Conservation (phyloP, 2,329 filamentous ascomycete species). For the Hawksworthiomyces lignivorus region DNA sequence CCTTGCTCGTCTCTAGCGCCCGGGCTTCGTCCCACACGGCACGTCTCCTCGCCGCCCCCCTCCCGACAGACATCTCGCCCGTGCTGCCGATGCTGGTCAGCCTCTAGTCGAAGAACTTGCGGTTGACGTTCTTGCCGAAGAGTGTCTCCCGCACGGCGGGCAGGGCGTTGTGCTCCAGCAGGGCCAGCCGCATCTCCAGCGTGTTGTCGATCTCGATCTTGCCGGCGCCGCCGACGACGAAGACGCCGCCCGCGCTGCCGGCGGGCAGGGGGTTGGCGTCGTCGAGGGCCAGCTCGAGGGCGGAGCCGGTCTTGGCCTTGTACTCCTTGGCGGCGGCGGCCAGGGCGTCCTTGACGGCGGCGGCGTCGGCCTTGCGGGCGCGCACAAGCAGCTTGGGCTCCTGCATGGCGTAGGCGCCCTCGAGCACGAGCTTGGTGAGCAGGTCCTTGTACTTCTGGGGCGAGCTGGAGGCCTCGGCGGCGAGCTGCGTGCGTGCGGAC, state of each 20-base stretch:
- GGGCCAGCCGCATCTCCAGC: conserved; percentile 78
- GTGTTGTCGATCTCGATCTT: conserved; percentile 99
- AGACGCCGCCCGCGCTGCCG: conserved; percentile 70
- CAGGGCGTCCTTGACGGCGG: conserved; percentile 68
- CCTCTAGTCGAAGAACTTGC: conserved; percentile 95
- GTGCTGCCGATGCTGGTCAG: no score
- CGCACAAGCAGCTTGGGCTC: conserved; percentile 71
- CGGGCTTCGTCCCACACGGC: no score
- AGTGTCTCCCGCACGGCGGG: conserved; percentile 78
- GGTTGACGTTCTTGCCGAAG: conserved; percentile 91
- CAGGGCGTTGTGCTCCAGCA: conserved; percentile 78
- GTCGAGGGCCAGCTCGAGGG: conserved; percentile 63
- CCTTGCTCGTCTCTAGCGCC: no score
- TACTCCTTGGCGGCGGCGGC: conserved; percentile 73
- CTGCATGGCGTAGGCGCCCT: conserved; percentile 81
- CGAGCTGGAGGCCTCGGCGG: conserved; percentile 55
- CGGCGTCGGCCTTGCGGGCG: conserved; percentile 65
- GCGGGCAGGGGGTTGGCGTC: conserved; percentile 66
- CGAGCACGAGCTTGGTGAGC: conserved; percentile 74
- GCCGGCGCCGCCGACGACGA: conserved; percentile 72
- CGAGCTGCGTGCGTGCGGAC: conserved; percentile 64
- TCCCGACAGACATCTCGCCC: no score
- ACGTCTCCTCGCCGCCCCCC: neutral
- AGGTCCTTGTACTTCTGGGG: conserved; percentile 66
- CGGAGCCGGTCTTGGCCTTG: conserved; percentile 67